These are phyloP conservation scores for Asparagopsis taxiformis DNA, from an alignment of 31 red algal species.

Conservation along the genomic window DNA sequence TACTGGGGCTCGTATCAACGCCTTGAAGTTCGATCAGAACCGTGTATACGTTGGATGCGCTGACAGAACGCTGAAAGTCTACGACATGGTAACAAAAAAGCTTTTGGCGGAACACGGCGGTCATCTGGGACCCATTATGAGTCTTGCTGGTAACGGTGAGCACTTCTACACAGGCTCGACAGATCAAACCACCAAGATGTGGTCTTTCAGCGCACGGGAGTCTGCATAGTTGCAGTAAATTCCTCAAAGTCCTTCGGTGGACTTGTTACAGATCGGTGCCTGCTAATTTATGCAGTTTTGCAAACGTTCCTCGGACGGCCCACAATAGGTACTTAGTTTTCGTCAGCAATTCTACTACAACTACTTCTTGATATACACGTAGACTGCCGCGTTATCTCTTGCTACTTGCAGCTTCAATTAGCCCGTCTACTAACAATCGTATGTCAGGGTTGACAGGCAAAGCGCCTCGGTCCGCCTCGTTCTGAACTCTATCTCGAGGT, in stretches of 20 bases:
- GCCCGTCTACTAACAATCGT: slow-evolving; percentile 48
- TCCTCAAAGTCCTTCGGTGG: not conserved
- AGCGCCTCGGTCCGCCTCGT: not conserved
- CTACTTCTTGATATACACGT: slow-evolving; percentile 64
- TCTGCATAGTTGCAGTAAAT: slow-evolving; percentile 3
- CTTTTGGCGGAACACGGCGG: slow-evolving; percentile 62
- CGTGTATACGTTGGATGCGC: slow-evolving; percentile 62
- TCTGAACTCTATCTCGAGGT: not conserved
- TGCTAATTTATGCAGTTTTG: not conserved
- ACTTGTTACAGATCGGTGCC: not conserved
- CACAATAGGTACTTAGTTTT: slow-evolving; percentile 19
- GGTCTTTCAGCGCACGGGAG: slow-evolving; percentile 20
- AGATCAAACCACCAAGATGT: slow-evolving; percentile 60
- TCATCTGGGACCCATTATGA: slow-evolving; percentile 64
- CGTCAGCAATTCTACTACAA: slow-evolving; percentile 23
- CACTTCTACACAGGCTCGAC: slow-evolving; percentile 68
- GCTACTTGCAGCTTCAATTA: slow-evolving; percentile 41
- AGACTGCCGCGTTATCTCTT: slow-evolving; percentile 31
- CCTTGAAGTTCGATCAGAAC: slow-evolving; percentile 59
- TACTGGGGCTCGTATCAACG: slow-evolving; percentile 61
- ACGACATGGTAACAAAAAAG: slow-evolving; percentile 37
- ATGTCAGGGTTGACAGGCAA: slow-evolving; percentile 32
- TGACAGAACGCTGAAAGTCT: slow-evolving; percentile 59
- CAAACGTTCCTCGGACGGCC: not conserved
- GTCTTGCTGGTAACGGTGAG: slow-evolving; percentile 45